phyloP scores from a whole-genome alignment of 2,329 filamentous ascomycete genomes.

The Ophiostoma sp. region DNA sequence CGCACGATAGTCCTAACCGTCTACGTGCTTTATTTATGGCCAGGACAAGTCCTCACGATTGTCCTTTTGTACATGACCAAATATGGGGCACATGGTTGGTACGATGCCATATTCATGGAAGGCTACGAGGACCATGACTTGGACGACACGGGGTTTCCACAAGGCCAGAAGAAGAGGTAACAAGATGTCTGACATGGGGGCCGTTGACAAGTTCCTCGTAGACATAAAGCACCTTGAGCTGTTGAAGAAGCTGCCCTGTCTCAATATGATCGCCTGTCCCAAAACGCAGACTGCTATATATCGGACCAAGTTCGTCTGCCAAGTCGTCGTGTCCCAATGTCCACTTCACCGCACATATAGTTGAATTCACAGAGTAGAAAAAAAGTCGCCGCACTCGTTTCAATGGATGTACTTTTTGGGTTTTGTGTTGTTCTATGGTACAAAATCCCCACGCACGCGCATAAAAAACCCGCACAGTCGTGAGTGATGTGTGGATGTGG shows the following conservation, averaged over 20 bases:
- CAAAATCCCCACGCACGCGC: constrained; percentile 7
- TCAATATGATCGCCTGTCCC: neutral
- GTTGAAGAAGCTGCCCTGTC: neutral
- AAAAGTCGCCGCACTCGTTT: neutral
- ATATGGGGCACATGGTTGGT: neutral
- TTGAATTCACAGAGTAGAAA: neutral
- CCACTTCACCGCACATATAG: neutral
- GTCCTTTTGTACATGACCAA: too few relatives aligned
- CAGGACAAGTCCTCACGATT: too few relatives aligned
- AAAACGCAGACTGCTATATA: neutral
- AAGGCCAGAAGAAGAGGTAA: neutral
- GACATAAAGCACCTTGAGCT: neutral
- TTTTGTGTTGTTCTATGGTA: constrained; percentile 19
- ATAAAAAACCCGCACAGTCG: neutral
- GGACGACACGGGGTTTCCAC: neutral
- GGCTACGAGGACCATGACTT: neutral
- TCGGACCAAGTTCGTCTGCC: neutral
- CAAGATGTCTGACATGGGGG: neutral
- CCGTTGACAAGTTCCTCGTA: neutral
- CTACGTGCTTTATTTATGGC: neutral
- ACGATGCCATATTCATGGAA: neutral
- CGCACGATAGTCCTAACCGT: too few relatives aligned
- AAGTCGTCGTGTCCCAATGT: neutral
- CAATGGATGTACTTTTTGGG: constrained; percentile 13
- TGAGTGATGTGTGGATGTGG: neutral